Evolutionary conservation across 768 basidiomycete species (phyloP).

Genomic region (Naganishia kalamii): DNA sequence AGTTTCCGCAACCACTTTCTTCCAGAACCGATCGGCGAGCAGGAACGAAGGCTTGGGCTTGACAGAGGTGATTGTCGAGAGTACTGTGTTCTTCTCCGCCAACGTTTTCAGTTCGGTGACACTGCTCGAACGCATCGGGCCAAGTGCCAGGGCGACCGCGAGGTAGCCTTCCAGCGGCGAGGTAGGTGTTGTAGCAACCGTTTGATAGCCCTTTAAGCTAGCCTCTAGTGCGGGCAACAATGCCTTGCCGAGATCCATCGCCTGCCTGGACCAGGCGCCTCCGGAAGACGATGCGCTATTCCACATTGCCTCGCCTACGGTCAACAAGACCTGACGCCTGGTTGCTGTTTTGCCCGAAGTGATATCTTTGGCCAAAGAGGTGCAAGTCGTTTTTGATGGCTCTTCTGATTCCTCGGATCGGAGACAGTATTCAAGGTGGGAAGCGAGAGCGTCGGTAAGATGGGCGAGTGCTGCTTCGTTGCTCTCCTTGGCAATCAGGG

Average conservation of each 20-base stretch:
- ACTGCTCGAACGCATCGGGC: conserved; percentile 50
- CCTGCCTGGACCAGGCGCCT: conserved; percentile 50
- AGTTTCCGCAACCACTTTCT: conserved; percentile 16
- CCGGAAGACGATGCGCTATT: conserved; percentile 34
- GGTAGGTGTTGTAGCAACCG: conserved; percentile 50
- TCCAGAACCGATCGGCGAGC: conserved; percentile 57
- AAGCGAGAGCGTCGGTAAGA: conserved; percentile 55
- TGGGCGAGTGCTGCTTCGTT: conserved; percentile 61
- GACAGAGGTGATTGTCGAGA: conserved; percentile 44
- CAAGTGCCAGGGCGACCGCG: conserved; percentile 62
- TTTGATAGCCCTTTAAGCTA: conserved; percentile 58
- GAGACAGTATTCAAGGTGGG: conserved; percentile 60
- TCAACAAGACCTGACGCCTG: conserved; percentile 59
- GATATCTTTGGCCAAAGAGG: conserved; percentile 66
- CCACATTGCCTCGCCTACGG: conserved; percentile 62
- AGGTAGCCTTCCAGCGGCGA: conserved; percentile 76
- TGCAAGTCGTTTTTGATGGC: conserved; percentile 48
- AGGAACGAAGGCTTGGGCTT: conserved; percentile 75
- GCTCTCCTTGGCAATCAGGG: conserved; percentile 64
- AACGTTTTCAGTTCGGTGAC: conserved; percentile 15
- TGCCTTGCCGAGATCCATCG: conserved; percentile 54
- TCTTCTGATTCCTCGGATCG: conserved; percentile 47
- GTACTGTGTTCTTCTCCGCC: conserved; percentile 33
- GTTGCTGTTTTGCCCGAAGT: conserved; percentile 58
- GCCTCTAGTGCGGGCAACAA: conserved; percentile 62